These are phyloP conservation scores for Yarrowia sp. DNA, from an alignment of 805 yeast genomes.

Conservation along the genomic window DNA sequence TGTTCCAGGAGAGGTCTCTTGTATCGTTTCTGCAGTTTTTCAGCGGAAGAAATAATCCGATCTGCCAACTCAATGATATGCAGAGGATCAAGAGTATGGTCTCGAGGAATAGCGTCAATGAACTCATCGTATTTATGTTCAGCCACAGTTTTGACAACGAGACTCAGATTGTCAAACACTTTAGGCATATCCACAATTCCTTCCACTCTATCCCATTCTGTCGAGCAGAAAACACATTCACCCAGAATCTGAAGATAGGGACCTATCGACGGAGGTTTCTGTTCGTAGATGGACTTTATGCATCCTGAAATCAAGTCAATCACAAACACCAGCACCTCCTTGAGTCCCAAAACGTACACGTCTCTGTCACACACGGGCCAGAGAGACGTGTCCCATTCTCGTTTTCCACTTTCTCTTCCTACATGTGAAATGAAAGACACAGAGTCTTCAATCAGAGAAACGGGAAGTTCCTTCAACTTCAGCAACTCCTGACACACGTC, in stretches of 20 bases:
- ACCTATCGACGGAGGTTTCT: conserved; percentile 63
- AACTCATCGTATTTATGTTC: conserved; percentile 56
- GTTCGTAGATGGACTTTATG: conserved; percentile 43
- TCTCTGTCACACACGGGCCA: conserved; percentile 31
- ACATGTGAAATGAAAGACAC: conserved; percentile 49
- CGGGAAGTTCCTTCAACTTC: conserved; percentile 46
- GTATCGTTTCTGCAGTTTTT: conserved; percentile 64
- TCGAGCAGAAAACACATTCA: conserved; percentile 58
- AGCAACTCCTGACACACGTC: conserved; percentile 57
- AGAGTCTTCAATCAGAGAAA: conserved; percentile 49
- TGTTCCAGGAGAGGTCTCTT: conserved; percentile 66
- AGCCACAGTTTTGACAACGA: conserved; percentile 52
- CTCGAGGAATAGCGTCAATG: conserved; percentile 64
- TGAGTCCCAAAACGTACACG: conserved; percentile 49
- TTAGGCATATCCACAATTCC: conserved; percentile 14
- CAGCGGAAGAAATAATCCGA: conserved; percentile 58
- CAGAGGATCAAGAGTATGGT: conserved; percentile 58
- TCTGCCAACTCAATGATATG: conserved; percentile 67
- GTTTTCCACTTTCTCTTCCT: conserved; percentile 44
- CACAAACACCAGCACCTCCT: conserved; percentile 51
- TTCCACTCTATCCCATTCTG: conserved; percentile 19
- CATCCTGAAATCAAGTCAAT: conserved; percentile 7
- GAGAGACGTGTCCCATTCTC: conserved; percentile 41
- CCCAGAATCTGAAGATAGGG: conserved; percentile 60
- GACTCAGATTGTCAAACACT: background rate